phyloP scores from a whole-genome alignment of 1,284 basidiomycete species.

The Polyporus tsugae region DNA sequence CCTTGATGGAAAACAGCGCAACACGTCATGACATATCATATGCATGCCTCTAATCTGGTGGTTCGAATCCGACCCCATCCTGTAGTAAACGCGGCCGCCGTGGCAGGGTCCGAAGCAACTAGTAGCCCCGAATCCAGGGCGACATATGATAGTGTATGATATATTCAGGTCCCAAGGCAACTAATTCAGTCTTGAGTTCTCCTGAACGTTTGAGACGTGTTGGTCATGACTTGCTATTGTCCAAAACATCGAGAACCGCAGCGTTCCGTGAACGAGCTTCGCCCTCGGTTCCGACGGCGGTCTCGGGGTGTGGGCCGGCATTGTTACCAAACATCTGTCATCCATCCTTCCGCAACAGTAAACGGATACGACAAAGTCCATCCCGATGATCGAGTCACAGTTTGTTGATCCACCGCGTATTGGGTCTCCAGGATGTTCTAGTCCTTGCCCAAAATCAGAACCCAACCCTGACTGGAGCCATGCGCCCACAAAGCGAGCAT shows the following conservation, averaged over 20 bases:
- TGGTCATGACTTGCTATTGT: background rate
- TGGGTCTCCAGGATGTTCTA: background rate
- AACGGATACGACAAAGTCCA: background rate
- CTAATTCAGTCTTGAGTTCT: background rate
- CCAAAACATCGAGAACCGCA: constrained; percentile 1
- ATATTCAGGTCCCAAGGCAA: background rate
- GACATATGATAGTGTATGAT: background rate
- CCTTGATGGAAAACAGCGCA: background rate
- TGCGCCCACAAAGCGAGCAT: constrained; percentile 14
- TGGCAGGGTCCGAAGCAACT: background rate
- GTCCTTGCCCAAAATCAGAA: background rate
- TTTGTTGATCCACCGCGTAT: background rate
- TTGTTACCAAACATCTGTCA: background rate
- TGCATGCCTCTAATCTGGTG: background rate
- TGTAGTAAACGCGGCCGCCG: no score
- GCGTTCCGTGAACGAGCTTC: background rate
- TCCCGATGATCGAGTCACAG: background rate
- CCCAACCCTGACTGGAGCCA: background rate
- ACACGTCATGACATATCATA: no score
- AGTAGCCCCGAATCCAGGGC: background rate
- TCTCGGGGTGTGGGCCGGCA: background rate
- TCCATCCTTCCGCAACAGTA: background rate
- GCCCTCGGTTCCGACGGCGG: constrained; percentile 2
- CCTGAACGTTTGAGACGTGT: background rate
- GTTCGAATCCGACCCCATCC: background rate